Evolutionary conservation across 257 asterid genomes (phyloP).

Genomic region (Solanum pimpinellifolium): DNA sequence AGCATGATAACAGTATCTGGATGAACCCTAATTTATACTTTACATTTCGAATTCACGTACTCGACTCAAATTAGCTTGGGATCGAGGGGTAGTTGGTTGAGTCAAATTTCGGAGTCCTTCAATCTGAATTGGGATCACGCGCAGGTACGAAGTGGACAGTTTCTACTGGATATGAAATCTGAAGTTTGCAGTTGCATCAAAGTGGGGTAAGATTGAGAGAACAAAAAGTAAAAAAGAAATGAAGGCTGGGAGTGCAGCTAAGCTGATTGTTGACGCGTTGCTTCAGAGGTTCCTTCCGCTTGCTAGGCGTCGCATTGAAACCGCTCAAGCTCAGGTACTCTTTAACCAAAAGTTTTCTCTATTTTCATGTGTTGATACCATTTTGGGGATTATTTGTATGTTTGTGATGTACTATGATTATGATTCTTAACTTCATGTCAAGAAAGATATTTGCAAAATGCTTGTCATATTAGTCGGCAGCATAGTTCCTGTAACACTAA

Average conservation of each 20-base stretch:
- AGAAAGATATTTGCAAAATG: neutral
- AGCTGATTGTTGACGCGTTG: constrained; percentile 92
- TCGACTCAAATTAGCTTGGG: neutral
- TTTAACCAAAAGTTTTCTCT: neutral
- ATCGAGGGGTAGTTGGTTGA: neutral
- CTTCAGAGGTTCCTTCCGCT: constrained; percentile 98
- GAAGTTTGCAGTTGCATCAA: constrained; percentile 13
- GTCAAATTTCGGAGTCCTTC: neutral
- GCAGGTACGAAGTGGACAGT: constrained; percentile 3
- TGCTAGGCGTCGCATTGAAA: constrained; percentile 95
- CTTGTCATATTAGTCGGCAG: neutral
- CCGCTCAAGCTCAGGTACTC: constrained; percentile 96
- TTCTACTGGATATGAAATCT: constrained; percentile 25
- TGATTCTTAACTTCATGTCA: neutral
- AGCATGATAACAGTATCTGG: neutral
- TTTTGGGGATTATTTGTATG: neutral
- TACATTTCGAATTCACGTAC: neutral
- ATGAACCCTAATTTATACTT: neutral
- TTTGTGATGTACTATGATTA: neutral
- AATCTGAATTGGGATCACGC: constrained; percentile 24
- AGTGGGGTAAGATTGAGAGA: neutral
- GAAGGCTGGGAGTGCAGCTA: constrained; percentile 99
- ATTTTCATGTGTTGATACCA: neutral
- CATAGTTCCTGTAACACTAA: neutral
- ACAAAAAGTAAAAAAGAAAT: constrained; percentile 12